phyloP scores from a whole-genome alignment of 75 land plant species.

The Cupressus sempervirens region DNA sequence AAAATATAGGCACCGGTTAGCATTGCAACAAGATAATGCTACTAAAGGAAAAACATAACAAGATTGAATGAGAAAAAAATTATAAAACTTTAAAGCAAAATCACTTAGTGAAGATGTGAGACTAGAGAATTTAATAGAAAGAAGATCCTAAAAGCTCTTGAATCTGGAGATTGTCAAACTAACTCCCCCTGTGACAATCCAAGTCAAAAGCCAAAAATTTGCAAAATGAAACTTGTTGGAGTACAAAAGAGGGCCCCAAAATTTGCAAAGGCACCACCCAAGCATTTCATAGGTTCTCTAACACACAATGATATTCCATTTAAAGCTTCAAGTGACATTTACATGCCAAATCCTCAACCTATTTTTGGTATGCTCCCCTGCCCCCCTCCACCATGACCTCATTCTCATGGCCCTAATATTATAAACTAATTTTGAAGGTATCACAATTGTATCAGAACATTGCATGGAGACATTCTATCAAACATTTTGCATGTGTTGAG shows the following conservation, averaged over 20 bases:
- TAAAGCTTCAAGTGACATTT: slow-evolving; percentile 17
- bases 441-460: too few relatives aligned
- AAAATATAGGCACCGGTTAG: slow-evolving; percentile 86
- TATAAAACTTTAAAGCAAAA: slow-evolving; percentile 13
- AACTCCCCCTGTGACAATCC: slow-evolving; percentile 15
- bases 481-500: too few relatives aligned
- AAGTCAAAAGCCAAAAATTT: slow-evolving; percentile 25
- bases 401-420: too few relatives aligned
- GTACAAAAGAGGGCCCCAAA: slow-evolving; percentile 81
- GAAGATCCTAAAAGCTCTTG: slow-evolving; percentile 10
- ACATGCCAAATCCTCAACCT: slow-evolving; percentile 29
- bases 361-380: slow-evolving; percentile 35
- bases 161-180: slow-evolving; percentile 16
- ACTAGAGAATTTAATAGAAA: slow-evolving; percentile 37
- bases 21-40: slow-evolving; percentile 73
- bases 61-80: slow-evolving; percentile 59
- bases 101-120: slow-evolving; percentile 17
- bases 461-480: too few relatives aligned
- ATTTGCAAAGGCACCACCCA: slow-evolving; percentile 80
- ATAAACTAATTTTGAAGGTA: too few relatives aligned
- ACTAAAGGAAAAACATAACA: slow-evolving; percentile 78
- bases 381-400: slow-evolving; percentile 51
- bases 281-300: slow-evolving; percentile 32
- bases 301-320: slow-evolving; percentile 8
- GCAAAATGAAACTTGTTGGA: slow-evolving; percentile 67